These are phyloP conservation scores for Trichodelitschia bisporula DNA, from an alignment of 495 filamentous ascomycete genomes.

Conservation along the genomic window DNA sequence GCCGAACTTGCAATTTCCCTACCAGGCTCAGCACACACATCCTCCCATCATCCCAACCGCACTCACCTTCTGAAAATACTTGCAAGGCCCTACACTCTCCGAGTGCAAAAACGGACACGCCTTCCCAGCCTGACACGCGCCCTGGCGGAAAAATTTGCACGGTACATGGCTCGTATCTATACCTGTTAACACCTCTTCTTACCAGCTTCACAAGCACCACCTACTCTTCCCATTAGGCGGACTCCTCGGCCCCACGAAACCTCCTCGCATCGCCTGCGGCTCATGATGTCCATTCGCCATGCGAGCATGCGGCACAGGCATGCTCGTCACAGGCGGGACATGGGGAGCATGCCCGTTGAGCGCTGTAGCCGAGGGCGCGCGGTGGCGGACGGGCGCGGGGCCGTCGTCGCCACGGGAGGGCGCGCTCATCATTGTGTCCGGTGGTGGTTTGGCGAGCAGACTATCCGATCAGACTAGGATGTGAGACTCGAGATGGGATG, in stretches of 20 bases:
- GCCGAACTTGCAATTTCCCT: constrained; percentile 99
- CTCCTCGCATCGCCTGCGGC: constrained; percentile 4
- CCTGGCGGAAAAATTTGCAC: constrained; percentile 96
- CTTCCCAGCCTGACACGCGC: constrained; percentile 84
- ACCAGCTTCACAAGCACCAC: constrained; percentile 13
- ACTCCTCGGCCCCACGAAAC: constrained; percentile 47
- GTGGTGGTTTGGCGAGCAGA: no score
- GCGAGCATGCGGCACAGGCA: no score
- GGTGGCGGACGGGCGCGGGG: constrained; percentile 2
- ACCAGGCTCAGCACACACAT: constrained; percentile 2
- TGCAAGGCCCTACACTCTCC: constrained; percentile 66
- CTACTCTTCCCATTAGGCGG: constrained; percentile 62
- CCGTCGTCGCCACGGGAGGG: constrained; percentile 8
- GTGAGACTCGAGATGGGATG: no score
- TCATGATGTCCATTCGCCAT: neutral
- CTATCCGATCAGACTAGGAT: no score
- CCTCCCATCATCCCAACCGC: neutral
- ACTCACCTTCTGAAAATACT: constrained; percentile 91
- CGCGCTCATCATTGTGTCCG: no score
- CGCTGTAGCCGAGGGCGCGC: constrained; percentile 3
- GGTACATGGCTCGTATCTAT: constrained; percentile 91
- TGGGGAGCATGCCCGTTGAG: no score
- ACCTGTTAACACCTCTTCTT: no score
- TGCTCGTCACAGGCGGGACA: no score
- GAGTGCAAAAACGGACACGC: constrained; percentile 94